Evolutionary conservation across 192 early-diverging fungal genomes (phyloP).

Genomic region (Backusella westeae): DNA sequence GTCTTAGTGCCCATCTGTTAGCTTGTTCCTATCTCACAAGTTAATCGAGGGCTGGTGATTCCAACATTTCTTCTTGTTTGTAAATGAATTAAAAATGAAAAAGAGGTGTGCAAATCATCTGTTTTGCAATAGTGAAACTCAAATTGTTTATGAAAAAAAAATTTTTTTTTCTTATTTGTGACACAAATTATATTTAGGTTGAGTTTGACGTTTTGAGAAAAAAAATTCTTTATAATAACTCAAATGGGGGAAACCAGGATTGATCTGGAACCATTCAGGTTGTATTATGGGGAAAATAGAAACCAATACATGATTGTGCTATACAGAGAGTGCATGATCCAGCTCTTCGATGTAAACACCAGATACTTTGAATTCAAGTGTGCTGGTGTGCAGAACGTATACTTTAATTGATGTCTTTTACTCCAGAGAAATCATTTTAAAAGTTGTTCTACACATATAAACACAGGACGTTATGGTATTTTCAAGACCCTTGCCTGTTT

Average conservation of each 20-base stretch:
- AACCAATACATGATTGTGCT: neutral
- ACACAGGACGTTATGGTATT: too few relatives aligned
- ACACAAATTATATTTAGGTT: too few relatives aligned
- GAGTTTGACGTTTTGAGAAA: neutral
- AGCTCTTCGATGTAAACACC: neutral
- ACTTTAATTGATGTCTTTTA: neutral
- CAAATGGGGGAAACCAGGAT: neutral
- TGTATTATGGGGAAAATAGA: neutral
- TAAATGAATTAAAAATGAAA: neutral
- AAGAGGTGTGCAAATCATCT: neutral
- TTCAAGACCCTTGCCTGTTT: too few relatives aligned
- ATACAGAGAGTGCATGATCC: neutral
- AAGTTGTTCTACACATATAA: too few relatives aligned
- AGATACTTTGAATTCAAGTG: neutral
- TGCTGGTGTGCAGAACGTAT: neutral
- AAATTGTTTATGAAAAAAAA: neutral
- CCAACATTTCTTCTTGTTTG: neutral
- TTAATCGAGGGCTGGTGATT: slow-evolving; percentile 21
- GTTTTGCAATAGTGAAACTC: neutral
- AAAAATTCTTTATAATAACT: neutral
- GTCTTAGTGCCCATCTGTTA: slow-evolving; percentile 20
- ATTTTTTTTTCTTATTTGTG: neutral
- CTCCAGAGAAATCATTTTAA: neutral
- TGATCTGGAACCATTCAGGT: neutral
- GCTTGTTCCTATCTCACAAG: neutral